Percentiles rank a stretch among this genome's conserved stretches.
Evolutionary conservation across 2,329 filamentous ascomycete genomes (phyloP).

Genomic region (Arthrobotrys musiformis): DNA sequence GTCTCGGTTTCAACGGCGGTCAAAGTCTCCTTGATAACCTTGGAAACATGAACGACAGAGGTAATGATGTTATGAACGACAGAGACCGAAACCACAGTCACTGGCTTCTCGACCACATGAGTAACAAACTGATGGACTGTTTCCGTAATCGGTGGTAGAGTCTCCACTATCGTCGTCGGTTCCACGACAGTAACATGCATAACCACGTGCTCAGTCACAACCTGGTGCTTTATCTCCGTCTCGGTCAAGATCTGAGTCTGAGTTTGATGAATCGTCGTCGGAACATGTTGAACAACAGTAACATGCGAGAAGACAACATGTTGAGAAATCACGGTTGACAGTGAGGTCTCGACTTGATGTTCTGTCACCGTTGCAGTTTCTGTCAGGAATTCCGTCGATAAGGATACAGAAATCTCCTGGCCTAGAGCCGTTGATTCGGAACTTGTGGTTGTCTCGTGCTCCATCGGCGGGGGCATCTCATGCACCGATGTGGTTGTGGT

Average conservation of each 20-base stretch:
- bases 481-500: conserved; percentile 10
- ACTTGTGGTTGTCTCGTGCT: conserved; percentile 6
- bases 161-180: conserved; percentile 40
- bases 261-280: conserved; percentile 10
- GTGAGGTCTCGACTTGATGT: conserved; percentile 21
- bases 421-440: conserved; percentile 5
- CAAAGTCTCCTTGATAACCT: conserved; percentile 35
- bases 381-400: conserved; percentile 34
- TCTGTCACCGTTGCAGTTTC: conserved; percentile 40
- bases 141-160: conserved; percentile 26
- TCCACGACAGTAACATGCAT: conserved; percentile 26
- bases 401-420: conserved; percentile 19
- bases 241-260: conserved; percentile 24
- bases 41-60: conserved; percentile 26
- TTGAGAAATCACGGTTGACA: conserved; percentile 15
- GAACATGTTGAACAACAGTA: conserved; percentile 29
- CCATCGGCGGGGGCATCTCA: conserved; percentile 38
- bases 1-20: conserved; percentile 35
- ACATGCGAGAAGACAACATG: conserved; percentile 42
- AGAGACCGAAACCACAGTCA: conserved; percentile 39
- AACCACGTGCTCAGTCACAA: conserved; percentile 33
- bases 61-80: conserved; percentile 39
- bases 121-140: conserved; percentile 45
- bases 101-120: conserved; percentile 34
- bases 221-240: conserved; percentile 21